phyloP scores from a whole-genome alignment of 2,329 filamentous ascomycete species.

The Claviceps purpurea region DNA sequence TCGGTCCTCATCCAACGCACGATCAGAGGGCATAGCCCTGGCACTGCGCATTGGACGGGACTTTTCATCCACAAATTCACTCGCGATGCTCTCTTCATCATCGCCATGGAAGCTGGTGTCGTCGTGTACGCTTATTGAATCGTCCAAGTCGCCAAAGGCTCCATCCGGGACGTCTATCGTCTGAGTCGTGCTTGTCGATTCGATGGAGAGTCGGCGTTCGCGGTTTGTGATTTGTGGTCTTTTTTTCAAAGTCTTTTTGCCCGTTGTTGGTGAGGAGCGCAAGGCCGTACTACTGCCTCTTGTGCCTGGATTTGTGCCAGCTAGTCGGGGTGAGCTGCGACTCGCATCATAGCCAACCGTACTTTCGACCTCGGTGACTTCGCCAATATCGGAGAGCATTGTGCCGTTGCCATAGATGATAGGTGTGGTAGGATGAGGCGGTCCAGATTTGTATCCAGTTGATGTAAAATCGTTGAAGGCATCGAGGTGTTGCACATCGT shows the following conservation, averaged over 20 bases:
- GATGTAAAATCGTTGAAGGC: conserved; percentile 29
- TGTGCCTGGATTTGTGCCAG: conserved; percentile 14
- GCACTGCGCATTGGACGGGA: conserved; percentile 13
- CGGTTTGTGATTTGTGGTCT: conserved; percentile 29
- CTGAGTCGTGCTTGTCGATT: conserved; percentile 48
- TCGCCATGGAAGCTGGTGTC: conserved; percentile 55
- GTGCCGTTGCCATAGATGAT: conserved; percentile 59
- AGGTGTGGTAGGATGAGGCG: conserved; percentile 42
- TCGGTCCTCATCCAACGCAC: conserved; percentile 33
- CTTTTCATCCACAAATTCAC: conserved; percentile 37
- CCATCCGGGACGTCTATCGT: conserved; percentile 31
- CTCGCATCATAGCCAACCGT: conserved; percentile 29
- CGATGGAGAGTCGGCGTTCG: conserved; percentile 41
- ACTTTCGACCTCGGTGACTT: conserved; percentile 41
- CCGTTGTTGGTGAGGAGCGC: conserved; percentile 33
- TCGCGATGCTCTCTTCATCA: conserved; percentile 52
- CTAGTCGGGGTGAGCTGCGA: conserved; percentile 22
- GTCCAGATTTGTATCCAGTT: conserved; percentile 26
- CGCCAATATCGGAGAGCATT: conserved; percentile 53
- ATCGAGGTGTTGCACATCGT: conserved; percentile 25
- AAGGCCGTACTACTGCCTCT: conserved; percentile 21
- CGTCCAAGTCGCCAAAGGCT: conserved; percentile 49
- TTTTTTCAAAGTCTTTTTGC: conserved; percentile 29
- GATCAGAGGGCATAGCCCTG: conserved; percentile 7
- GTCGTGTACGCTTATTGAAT: conserved; percentile 41